Evolutionary conservation across 345 rosid species (phyloP), one percentile per base, ranked within the genome.

Genomic region (Garcia nutans): DNA sequence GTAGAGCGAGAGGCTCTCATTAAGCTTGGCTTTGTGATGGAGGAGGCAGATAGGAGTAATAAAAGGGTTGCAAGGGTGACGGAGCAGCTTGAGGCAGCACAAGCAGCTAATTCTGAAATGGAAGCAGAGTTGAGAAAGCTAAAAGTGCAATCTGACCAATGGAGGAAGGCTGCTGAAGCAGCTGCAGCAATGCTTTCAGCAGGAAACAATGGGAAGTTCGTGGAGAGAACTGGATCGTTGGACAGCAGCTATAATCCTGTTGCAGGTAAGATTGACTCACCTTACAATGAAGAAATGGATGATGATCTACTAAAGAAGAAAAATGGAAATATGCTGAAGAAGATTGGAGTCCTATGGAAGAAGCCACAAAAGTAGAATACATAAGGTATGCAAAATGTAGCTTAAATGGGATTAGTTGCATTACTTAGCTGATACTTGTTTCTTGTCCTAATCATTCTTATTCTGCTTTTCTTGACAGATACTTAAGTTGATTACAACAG

Each of bases 121-220:
- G 98, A 92, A 84, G 90, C 88, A 3, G 98, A 96, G 82, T 74
- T 96, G 52, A 88, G 99, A 85, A 90, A 86, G 85, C 77, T 93
- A 52, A 96, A 96, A 79, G 99, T 93, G 77, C 99, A 96, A 81
- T 86, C 95, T 37, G 93, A 96, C 66, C 98, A 93, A 73, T 93
- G 99, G 99, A 89, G 99, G 84, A 96, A 96, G 84, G 99, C 99
- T 8, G 99, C 98, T 0, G 99, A 96, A 84, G 93, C 93, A 5
- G 99, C 99, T 0, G 92, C 97, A 11, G 80, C 98, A 23, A 91
- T 93, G 89, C 85, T 96, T 69, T 84, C 96, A 23, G 76, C 88
- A 17, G 91, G 91, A 70, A 93, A 87, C 79, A 86, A 88, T 5
- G 94, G 92, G 31, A 93, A 89, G 78, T 81, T 82, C 17, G 82